Percentiles rank a stretch among this genome's conserved stretches.
phyloP scores from a whole-genome alignment of 1,284 basidiomycete species.

The Trichosporon coremiiforme region DNA sequence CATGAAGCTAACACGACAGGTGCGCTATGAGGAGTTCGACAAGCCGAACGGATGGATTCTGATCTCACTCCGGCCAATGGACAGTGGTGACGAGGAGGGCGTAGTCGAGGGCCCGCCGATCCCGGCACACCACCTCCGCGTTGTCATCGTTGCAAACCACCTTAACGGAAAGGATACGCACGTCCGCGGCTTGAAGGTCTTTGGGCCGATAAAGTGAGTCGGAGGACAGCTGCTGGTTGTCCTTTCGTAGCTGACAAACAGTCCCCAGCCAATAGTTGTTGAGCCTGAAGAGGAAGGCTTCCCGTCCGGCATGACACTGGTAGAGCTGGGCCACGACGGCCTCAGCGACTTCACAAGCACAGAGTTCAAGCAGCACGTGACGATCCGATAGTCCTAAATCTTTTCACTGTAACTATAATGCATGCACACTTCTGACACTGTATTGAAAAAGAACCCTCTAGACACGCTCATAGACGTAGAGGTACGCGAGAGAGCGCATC shows the following conservation, averaged over 20 bases:
- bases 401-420: slow-evolving; percentile 18
- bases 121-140: slow-evolving; percentile 84
- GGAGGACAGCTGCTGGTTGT: too few species aligned
- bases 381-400: slow-evolving; percentile 60
- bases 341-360: slow-evolving; percentile 62
- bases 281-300: slow-evolving; percentile 22
- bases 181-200: slow-evolving; percentile 81
- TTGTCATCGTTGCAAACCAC: slow-evolving; percentile 89
- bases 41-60: slow-evolving; percentile 96
- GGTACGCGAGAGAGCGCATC: slow-evolving; percentile 78
- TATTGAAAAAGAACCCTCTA: slow-evolving; percentile 20
- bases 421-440: slow-evolving; percentile 21
- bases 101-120: slow-evolving; percentile 69
- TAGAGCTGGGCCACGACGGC: slow-evolving; percentile 53
- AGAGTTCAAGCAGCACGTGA: slow-evolving; percentile 74
- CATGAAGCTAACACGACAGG: slow-evolving; percentile 43
- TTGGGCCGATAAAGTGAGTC: slow-evolving; percentile 77
- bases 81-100: slow-evolving; percentile 70
- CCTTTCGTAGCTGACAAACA: slow-evolving; percentile 61
- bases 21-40: slow-evolving; percentile 77
- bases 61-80: slow-evolving; percentile 77
- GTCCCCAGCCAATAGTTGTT: slow-evolving; percentile 59
- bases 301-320: slow-evolving; percentile 31
- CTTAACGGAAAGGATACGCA: slow-evolving; percentile 99
- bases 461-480: slow-evolving; percentile 79